These are phyloP conservation scores for Sporothrix variecibatus DNA, from an alignment of 2,329 filamentous ascomycete genomes.

Conservation along the genomic window DNA sequence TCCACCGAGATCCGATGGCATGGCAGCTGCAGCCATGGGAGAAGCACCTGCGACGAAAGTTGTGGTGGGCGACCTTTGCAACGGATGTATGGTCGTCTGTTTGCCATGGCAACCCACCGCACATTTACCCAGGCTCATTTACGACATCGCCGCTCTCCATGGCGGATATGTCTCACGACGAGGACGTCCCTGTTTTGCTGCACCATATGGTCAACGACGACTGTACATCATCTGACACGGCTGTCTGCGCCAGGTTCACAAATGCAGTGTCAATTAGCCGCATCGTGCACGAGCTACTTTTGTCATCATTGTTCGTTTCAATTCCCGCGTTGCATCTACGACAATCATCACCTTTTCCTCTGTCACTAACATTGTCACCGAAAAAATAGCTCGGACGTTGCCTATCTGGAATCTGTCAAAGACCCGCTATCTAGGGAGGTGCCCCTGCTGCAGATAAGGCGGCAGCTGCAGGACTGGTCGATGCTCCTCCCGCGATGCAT, in stretches of 20 bases:
- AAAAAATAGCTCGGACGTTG: conserved; percentile 22
- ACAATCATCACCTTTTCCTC: neutral
- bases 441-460: conserved; percentile 35
- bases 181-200: conserved; percentile 40
- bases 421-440: conserved; percentile 28
- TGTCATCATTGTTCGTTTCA: conserved; percentile 19
- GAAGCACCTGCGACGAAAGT: conserved; percentile 45
- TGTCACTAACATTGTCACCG: neutral
- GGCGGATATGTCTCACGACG: conserved; percentile 47
- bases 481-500: conserved; percentile 42
- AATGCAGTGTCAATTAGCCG: conserved; percentile 40
- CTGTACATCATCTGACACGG: conserved; percentile 32
- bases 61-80: conserved; percentile 50
- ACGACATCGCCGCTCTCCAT: conserved; percentile 43
- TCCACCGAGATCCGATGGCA: conserved; percentile 46
- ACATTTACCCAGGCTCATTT: conserved; percentile 45
- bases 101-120: conserved; percentile 50
- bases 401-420: conserved; percentile 29
- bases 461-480: conserved; percentile 41
- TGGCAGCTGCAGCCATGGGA: conserved; percentile 49
- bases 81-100: conserved; percentile 50
- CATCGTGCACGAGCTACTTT: conserved; percentile 38
- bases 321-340: neutral
- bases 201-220: neutral
- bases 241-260: conserved; percentile 43